Base-by-base conservation (phyloP, 2,329 filamentous ascomycete genomes). In the Neoarthrinium moseri region DNA sequence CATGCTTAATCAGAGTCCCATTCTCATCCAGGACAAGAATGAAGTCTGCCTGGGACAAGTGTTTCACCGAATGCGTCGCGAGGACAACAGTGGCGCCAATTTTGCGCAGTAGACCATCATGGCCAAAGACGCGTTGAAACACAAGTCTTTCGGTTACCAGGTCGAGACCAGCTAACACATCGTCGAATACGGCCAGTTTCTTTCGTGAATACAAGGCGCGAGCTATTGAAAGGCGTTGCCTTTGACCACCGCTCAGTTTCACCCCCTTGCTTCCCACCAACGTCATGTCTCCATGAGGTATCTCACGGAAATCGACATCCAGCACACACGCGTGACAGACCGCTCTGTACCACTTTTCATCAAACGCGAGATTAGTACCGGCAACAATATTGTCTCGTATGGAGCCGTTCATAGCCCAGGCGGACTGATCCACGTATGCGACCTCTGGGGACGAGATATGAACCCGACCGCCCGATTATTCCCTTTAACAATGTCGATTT, bases 1-100 rank as follows among this genome's bases (percentile, higher is more conserved):
- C 64, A 53, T 66, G 63, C 48, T 68, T 63, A 6, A 51, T 43
- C 6, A 67, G 57, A 21, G 41, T 56, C 17, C 64, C 65, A 10
- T 58, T 51, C 20, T 55, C 55, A 22, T 55, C 47, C 4, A 68
- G 58, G 5, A 54, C 57, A 13, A 67, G 50, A 20, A 68, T 60
- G 17, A 64, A 58, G 50, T 68, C 63, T 23, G 59, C 64, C 30
- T 66, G 62, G 15, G 61, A 59, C 2, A 66, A 45, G 8, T 48
- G 45, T 27, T 55, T 49, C 2, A 49, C 50, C 12, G 48, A 41
- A 37, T 55, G 57, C 2, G 63, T 66, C 6, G 54, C 60, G 4
- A 65, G 35, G 15, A 65, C 40, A 12, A 58, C 51, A 5, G 56
- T 60, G 2, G 55, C 55, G 4, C 55, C 51, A 15, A 46, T 50